Conservation (phyloP, 1,284 basidiomycete species). For the Moesziomyces sp. region DNA sequence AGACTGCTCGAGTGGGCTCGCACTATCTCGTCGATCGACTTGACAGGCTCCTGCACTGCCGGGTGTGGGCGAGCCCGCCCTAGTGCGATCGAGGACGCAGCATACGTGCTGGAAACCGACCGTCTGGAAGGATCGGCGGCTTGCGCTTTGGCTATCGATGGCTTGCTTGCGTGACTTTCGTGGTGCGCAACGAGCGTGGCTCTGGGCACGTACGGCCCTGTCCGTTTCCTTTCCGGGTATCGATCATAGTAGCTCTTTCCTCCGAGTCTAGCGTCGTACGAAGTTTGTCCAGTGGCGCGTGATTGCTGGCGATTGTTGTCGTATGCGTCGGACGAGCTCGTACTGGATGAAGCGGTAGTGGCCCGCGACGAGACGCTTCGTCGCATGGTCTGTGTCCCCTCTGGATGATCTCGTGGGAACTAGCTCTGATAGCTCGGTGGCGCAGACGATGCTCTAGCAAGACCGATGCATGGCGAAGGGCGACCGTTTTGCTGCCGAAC, state of each 20-base stretch:
- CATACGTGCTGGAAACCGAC: conserved; percentile 22
- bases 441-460: neutral
- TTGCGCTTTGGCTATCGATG: neutral
- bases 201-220: conserved; percentile 51
- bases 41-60: conserved; percentile 18
- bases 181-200: conserved; percentile 20
- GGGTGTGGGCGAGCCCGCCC: conserved; percentile 10
- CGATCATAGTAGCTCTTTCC: conserved; percentile 48
- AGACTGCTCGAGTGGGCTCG: conserved; percentile 64
- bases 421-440: neutral
- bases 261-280: neutral
- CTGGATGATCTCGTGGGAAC: neutral
- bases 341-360: neutral
- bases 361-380: neutral
- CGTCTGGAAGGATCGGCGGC: neutral
- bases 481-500: neutral
- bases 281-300: neutral
- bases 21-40: conserved; percentile 69
- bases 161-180: neutral
- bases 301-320: neutral
- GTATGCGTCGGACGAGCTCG: neutral
- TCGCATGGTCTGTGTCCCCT: neutral
- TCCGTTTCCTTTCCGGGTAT: conserved; percentile 52
- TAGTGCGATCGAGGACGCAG: conserved; percentile 31
- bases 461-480: neutral